These are phyloP conservation scores for Martensiomyces pterosporus DNA, from an alignment of 192 early-diverging fungal genomes.

Conservation along the genomic window DNA sequence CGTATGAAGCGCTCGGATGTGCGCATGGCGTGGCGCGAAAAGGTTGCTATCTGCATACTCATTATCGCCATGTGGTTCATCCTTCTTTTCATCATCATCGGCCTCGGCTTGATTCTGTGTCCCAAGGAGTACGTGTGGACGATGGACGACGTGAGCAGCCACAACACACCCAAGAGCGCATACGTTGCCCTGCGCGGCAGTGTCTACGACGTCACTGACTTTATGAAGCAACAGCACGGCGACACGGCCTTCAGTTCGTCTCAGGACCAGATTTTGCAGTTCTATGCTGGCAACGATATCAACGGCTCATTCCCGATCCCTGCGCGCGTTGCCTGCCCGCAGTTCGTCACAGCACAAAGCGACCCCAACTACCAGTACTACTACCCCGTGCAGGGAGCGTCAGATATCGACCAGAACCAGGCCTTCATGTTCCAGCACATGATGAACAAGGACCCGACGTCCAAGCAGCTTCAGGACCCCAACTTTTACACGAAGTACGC, in stretches of 20 bases:
- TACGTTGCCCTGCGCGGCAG: slow-evolving; percentile 62
- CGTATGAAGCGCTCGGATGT: slow-evolving; percentile 85
- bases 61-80: slow-evolving; percentile 74
- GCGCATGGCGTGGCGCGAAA: slow-evolving; percentile 95
- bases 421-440: slow-evolving; percentile 9
- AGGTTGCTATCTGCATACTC: slow-evolving; percentile 76
- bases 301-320: slow-evolving; percentile 58
- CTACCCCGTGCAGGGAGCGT: slow-evolving; percentile 6
- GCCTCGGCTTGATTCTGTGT: slow-evolving; percentile 77
- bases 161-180: slow-evolving; percentile 51
- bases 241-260: slow-evolving; percentile 18
- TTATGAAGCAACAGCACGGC: slow-evolving; percentile 59
- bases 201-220: slow-evolving; percentile 66
- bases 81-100: slow-evolving; percentile 85
- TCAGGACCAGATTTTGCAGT: slow-evolving; percentile 30
- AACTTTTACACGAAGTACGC: slow-evolving; percentile 11
- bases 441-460: neutral
- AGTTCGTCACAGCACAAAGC: slow-evolving; percentile 13
- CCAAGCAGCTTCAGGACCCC: slow-evolving; percentile 10
- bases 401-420: slow-evolving; percentile 2
- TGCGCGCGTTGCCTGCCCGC: slow-evolving; percentile 48
- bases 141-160: slow-evolving; percentile 53
- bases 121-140: slow-evolving; percentile 59
- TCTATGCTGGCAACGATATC: slow-evolving; percentile 12
- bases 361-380: slow-evolving; percentile 16